These are phyloP conservation scores for Medicago arabica DNA, from an alignment of 306 rosid genomes.

Conservation along the genomic window DNA sequence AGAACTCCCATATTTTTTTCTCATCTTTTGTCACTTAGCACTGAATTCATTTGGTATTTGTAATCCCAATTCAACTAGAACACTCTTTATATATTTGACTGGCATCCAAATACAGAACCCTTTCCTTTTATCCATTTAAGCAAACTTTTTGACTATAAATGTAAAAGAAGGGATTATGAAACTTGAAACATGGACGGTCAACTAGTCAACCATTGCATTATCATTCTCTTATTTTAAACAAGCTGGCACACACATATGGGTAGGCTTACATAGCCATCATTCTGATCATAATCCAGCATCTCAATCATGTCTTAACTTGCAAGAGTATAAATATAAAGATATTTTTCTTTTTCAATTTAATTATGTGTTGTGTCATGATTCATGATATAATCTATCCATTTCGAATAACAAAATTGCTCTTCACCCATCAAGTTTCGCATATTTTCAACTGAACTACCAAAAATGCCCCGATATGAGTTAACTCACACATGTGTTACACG, in stretches of 20 bases:
- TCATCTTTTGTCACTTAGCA: constrained; percentile 24
- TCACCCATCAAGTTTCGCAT: too few species aligned
- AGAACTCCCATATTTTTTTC: constrained; percentile 11
- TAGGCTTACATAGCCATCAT: constrained; percentile 51
- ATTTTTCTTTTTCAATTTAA: background rate
- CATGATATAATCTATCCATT: too few species aligned
- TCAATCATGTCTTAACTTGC: background rate
- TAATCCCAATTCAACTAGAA: constrained; percentile 23
- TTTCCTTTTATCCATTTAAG: constrained; percentile 8
- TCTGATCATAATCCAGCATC: constrained; percentile 19
- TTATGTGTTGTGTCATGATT: too few species aligned
- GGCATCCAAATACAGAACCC: background rate
- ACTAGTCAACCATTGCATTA: background rate
- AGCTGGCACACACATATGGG: constrained; percentile 40
- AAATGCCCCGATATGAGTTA: too few species aligned
- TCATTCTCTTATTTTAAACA: background rate
- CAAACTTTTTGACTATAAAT: constrained; percentile 34
- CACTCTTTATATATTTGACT: constrained; percentile 38
- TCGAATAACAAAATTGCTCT: too few species aligned
- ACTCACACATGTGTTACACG: too few species aligned
- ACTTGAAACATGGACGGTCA: too few species aligned
- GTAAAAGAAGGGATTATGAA: background rate
- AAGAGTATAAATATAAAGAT: background rate
- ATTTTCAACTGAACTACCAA: too few species aligned
- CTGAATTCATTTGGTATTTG: constrained; percentile 30